Evolutionary conservation across 2,329 filamentous ascomycete species (phyloP), one percentile per base, ranked within the genome.

Genomic region (Paramyrothecium sp.): DNA sequence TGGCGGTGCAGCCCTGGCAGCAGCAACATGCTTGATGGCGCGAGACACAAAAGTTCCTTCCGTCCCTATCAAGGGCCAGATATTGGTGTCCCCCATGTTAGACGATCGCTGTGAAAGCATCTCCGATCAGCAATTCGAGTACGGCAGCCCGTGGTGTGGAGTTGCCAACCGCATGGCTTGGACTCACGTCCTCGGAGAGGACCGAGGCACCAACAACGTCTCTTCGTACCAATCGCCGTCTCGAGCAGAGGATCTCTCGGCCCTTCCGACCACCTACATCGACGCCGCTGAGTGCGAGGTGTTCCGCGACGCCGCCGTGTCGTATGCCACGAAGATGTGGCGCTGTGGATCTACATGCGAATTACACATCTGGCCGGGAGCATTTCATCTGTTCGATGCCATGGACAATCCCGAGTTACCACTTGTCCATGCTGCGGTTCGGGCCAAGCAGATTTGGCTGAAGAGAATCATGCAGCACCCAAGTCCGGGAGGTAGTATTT

Each of bases 31-130:
- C 47, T 48, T 63, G 34, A 60, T 64, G 60, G 61, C 63, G 7
- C 56, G 62, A 12, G 63, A 65, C 33, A 58, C 50, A 23, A 58
- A 53, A 21, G 20, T 48, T 19, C 60, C 59, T 2, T 51, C 50
- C 3, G 46, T 54, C 17, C 57, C 58, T 13, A 54, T 64, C 33
- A 58, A 55, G 33, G 63, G 58, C 3, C 63, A 66, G 58, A 64
- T 66, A 60, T 53, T 66, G 13, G n/a, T 60, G 4, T 61, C 61
- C 3, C 63, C 64, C n/a, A 60, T 66, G 54, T 53, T 66, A 21
- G 64, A 65, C 34, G 64, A 66, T 51, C 58, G 61, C 2, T 63
- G 60, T 34, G 50, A 60, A 2, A 61, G 21, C 3, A 2, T 64
- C 10, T 61, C 61, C 11, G 59, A 63, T 44, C 53, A 58, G 48